phyloP scores from a whole-genome alignment of 1,284 basidiomycete genomes.

The Malassezia psittaci region DNA sequence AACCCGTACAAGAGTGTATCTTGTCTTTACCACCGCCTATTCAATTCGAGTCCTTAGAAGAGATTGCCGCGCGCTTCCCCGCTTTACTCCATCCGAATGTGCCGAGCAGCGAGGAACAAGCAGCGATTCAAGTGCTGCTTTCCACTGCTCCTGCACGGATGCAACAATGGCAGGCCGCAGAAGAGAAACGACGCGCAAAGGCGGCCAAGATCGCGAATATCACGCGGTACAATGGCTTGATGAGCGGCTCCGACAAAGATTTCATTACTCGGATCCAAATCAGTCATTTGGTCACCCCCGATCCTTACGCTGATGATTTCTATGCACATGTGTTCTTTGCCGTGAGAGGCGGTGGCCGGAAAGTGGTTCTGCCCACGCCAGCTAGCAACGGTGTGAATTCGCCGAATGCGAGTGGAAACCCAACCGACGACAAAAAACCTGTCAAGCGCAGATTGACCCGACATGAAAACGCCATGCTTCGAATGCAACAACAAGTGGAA shows the following conservation, averaged over 20 bases:
- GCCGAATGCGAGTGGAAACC: slow-evolving; percentile 20
- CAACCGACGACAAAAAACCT: slow-evolving; percentile 17
- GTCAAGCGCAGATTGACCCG: slow-evolving; percentile 27
- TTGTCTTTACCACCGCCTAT: slow-evolving; percentile 39
- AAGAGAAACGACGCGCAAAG: slow-evolving; percentile 30
- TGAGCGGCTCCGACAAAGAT: slow-evolving; percentile 98
- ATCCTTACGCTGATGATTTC: slow-evolving; percentile 95
- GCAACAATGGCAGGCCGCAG: slow-evolving; percentile 26
- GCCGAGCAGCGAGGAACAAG: slow-evolving; percentile 23
- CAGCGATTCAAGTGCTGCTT: slow-evolving; percentile 33
- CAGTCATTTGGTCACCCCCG: slow-evolving; percentile 73
- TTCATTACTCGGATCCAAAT: slow-evolving; percentile 99
- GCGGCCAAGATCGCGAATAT: slow-evolving; percentile 50
- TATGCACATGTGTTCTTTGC: slow-evolving; percentile 93
- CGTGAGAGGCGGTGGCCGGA: slow-evolving; percentile 55
- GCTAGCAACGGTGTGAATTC: slow-evolving; percentile 12
- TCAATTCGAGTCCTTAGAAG: slow-evolving; percentile 42
- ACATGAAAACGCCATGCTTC: slow-evolving; percentile 83
- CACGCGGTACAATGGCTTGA: slow-evolving; percentile 92
- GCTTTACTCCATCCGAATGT: slow-evolving; percentile 19
- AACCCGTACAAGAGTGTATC: slow-evolving; percentile 33
- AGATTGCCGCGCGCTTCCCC: slow-evolving; percentile 34
- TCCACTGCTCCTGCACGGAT: slow-evolving; percentile 26
- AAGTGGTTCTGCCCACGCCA: slow-evolving; percentile 6
- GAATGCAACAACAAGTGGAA: slow-evolving; percentile 95